Evolutionary conservation across 2,329 filamentous ascomycete species (phyloP), one percentile per base, ranked within the genome.

Genomic region (Phoma sp.): DNA sequence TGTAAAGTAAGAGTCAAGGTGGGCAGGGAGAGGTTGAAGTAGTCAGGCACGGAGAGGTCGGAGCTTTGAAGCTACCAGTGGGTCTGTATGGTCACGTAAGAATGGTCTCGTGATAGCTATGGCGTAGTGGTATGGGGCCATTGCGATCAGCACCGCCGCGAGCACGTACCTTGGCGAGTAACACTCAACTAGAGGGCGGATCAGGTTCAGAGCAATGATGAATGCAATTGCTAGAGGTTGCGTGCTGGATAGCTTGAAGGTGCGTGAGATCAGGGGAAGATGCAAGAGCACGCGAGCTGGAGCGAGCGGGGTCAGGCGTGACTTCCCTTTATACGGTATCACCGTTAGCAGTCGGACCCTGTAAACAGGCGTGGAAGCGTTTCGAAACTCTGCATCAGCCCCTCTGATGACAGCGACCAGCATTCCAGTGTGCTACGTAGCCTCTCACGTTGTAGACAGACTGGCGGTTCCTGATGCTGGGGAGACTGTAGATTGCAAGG

Each of bases 31-130:
- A 58, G 57, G 65, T 60, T 63, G 43, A 66, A 67, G 63, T 69
- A 73, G 65, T 68, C 41, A 66, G 62, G 58, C 41, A 66, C 67
- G 65, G 61, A 57, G 63, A 51, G 57, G 33, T 61, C 58, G 64
- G 63, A 57, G 64, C 59, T 64, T 64, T 51, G 57, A 64, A 65
- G 63, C 62, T 59, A 55, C 63, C 46, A 57, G 61, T 60, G 59
- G 64, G 63, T 73, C 69, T 57, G 36, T 57, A 39, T 19, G 45
- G 48, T 57, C 48, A 52, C 68, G 67, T 68, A 53, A 60, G 54
- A 53, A 50, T 54, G 64, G 67, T 75, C 71, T 68, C 72, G 72
- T 69, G 71, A 70, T 63, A 43, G 35, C 50, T 45, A 47, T 57
- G 32, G 54, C 48, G 48, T 57, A 51, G 33, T 41, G 40, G 43